phyloP scores from a whole-genome alignment of 2,329 filamentous ascomycete species.

The Polytolypa hystricis region DNA sequence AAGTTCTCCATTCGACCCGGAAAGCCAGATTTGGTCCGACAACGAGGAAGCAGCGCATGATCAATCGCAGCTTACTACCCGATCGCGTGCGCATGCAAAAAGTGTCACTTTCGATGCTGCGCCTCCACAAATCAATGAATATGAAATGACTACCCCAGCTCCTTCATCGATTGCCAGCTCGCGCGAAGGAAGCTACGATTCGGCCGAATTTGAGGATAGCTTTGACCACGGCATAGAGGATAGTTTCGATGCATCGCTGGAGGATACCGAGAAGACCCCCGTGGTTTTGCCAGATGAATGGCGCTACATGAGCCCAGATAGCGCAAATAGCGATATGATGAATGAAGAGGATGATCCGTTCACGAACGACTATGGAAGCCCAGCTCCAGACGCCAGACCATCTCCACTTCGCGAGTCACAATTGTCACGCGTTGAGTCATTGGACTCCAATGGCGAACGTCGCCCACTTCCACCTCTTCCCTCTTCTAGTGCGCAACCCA shows the following conservation, averaged over 20 bases:
- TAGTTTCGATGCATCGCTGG: constrained; percentile 89
- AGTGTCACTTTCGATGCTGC: constrained; percentile 94
- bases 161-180: constrained; percentile 86
- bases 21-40: constrained; percentile 57
- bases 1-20: constrained; percentile 52
- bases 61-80: constrained; percentile 51
- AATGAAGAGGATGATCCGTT: constrained; percentile 56
- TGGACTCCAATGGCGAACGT: constrained; percentile 67
- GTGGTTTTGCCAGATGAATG: constrained; percentile 97
- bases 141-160: constrained; percentile 94
- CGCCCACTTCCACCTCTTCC: constrained; percentile 81
- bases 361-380: constrained; percentile 51
- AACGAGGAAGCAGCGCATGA: constrained; percentile 51
- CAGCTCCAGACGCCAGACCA: constrained; percentile 50
- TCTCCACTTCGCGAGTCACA: constrained; percentile 24
- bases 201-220: constrained; percentile 59
- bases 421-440: constrained; percentile 54
- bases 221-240: constrained; percentile 57
- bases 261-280: constrained; percentile 93
- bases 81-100: constrained; percentile 69
- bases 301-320: constrained; percentile 64
- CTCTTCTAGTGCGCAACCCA: constrained; percentile 27
- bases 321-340: constrained; percentile 43
- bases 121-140: constrained; percentile 91
- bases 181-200: constrained; percentile 86